Base-by-base conservation (phyloP, 345 rosid genomes). In the Arabis alpina region DNA sequence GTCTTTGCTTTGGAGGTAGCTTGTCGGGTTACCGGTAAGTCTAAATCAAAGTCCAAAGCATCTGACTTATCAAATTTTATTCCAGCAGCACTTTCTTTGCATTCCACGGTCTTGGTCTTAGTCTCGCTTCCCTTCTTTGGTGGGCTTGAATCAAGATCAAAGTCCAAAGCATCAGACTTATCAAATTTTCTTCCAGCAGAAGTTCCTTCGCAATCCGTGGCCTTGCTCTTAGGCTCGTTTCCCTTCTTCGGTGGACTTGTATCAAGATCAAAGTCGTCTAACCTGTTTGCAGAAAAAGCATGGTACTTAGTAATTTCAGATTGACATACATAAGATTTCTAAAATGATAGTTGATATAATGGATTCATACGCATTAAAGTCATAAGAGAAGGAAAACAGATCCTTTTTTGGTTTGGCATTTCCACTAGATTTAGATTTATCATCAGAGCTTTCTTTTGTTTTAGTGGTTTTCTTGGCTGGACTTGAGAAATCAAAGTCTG, bases 401-500 rank as follows among this genome's bases (percentile, higher is more conserved):
- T 81, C 84, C 44, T 73, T 71, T 80, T 83, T 84, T 68, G 66
- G 76, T 72, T 70, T 78, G 70, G 41, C 15, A 54, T 68, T 79
- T 71, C 74, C 78, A 6, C 49, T 68, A 11, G 81, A 40, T 76
- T 83, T 86, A 51, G 81, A 40, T 76, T 83, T 86, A 51, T 78
- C 88, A 60, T 80, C 79, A 76, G 79, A 72, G 71, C 67, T 81
- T 34, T 78, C 86, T 82, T 84, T 89, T 44, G 72, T 12, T 71
- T 85, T 86, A 75, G 86, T 68, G 72, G 77, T 60, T 57, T 80
- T 78, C 64, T 80, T 77, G 47, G 85, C 56, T 54, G 92, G 77
- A 73, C 80, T 64, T 40, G 91, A 80, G 81, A 94, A 88, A 77
- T 89, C 91, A 80, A 94, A 84, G 66, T 89, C 97, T 58, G 88